phyloP scores from a whole-genome alignment of 495 filamentous ascomycete species.

The Staphylotrichum tortipilum region DNA sequence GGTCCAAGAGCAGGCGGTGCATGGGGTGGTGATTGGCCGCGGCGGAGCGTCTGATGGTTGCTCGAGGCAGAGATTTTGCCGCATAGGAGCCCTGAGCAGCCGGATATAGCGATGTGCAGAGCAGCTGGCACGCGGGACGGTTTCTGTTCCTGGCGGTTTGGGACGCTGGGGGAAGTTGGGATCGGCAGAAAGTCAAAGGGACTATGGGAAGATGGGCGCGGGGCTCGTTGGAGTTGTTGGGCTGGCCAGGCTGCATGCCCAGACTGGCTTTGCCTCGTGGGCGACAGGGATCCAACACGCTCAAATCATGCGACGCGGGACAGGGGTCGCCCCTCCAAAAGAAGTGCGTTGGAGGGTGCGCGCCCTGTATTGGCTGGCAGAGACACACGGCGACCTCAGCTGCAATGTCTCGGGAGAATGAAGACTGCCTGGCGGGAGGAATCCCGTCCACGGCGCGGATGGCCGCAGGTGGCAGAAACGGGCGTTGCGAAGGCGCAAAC shows the following conservation, averaged over 20 bases:
- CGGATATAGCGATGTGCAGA: not conserved
- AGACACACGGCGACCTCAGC: not conserved
- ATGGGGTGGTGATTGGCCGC: not conserved
- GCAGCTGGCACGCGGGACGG: not conserved
- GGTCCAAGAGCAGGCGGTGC: too few species aligned
- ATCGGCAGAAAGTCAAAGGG: slow-evolving; percentile 13
- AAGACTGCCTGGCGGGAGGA: not conserved
- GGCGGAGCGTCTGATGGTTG: not conserved
- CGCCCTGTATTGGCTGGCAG: too few species aligned
- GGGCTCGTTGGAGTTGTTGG: not conserved
- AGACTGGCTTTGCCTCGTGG: slow-evolving; percentile 22
- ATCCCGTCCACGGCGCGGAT: not conserved
- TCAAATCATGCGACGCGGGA: slow-evolving; percentile 8
- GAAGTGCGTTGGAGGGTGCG: not conserved
- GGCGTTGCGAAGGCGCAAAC: too few species aligned
- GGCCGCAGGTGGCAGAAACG: not conserved
- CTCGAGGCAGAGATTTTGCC: not conserved
- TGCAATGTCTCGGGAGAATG: not conserved
- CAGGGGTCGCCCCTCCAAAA: slow-evolving; percentile 6
- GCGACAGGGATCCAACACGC: slow-evolving; percentile 18
- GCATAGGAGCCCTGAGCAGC: not conserved
- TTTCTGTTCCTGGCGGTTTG: slow-evolving; percentile 4
- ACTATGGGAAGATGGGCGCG: too few species aligned
- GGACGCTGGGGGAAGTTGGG: slow-evolving; percentile 16
- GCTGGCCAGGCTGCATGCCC: slow-evolving; percentile 6